Evolutionary conservation across 164 flowering plant genomes (phyloP).

Genomic region (Vitis rupestris): DNA sequence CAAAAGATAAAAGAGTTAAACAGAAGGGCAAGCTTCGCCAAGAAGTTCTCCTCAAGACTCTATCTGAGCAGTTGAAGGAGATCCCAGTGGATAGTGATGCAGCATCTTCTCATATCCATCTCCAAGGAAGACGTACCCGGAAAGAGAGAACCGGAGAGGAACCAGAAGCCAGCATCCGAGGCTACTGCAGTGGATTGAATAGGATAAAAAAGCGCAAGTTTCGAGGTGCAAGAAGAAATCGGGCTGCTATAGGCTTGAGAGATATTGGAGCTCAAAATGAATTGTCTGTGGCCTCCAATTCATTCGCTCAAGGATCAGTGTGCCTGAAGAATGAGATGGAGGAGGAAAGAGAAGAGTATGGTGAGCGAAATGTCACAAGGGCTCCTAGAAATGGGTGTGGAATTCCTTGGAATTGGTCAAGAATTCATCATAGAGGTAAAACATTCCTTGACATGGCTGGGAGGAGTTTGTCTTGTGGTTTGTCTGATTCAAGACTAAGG

Average conservation of each 20-base stretch:
- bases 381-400: constrained; percentile 91
- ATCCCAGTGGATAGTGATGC: constrained; percentile 57
- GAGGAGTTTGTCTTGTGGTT: constrained; percentile 88
- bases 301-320: constrained; percentile 51
- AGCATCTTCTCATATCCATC: constrained; percentile 45
- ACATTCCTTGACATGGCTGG: constrained; percentile 93
- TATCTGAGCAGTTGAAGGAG: constrained; percentile 63
- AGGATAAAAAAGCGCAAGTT: constrained; percentile 67
- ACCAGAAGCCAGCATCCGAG: constrained; percentile 35
- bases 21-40: constrained; percentile 41
- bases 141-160: constrained; percentile 33
- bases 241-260: constrained; percentile 36
- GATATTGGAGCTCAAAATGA: constrained; percentile 60
- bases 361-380: constrained; percentile 43
- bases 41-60: constrained; percentile 45
- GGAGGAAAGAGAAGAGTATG: constrained; percentile 40
- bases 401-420: constrained; percentile 96
- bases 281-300: constrained; percentile 80
- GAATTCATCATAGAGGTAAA: constrained; percentile 88
- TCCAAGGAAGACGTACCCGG: constrained; percentile 26
- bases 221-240: constrained; percentile 55
- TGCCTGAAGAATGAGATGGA: constrained; percentile 36
- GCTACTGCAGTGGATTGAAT: constrained; percentile 37
- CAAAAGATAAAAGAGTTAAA: constrained; percentile 34
- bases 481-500: constrained; percentile 69